These are phyloP conservation scores for Kurtzmaniella natalensis DNA, from an alignment of 1,139 yeast genomes.

Conservation along the genomic window DNA sequence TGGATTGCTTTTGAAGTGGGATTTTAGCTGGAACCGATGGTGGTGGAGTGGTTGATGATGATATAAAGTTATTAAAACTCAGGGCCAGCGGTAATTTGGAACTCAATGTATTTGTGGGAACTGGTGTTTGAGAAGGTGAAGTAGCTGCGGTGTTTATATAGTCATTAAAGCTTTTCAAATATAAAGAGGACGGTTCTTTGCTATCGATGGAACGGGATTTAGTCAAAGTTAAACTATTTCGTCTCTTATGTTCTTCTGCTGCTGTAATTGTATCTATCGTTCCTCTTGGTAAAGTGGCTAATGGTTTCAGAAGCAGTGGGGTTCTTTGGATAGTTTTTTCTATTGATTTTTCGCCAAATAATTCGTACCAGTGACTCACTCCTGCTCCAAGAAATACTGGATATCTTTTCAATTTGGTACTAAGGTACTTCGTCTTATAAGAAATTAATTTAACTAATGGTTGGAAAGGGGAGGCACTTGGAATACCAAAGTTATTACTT, in stretches of 20 bases:
- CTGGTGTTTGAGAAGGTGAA: constrained; percentile 3
- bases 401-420: constrained; percentile 28
- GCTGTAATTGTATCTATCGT: too few species aligned
- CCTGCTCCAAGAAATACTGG: constrained; percentile 42
- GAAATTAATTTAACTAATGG: constrained; percentile 52
- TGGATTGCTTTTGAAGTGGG: too few species aligned
- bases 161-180: constrained; percentile 36
- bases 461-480: constrained; percentile 41
- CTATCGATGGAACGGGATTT: too few species aligned
- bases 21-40: neutral
- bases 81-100: neutral
- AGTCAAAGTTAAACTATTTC: too few species aligned
- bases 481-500: constrained; percentile 19
- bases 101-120: neutral
- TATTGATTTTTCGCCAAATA: constrained; percentile 28
- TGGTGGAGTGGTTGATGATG: constrained; percentile 1
- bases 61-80: neutral
- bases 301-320: constrained; percentile 5
- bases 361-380: constrained; percentile 32
- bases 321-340: constrained; percentile 13
- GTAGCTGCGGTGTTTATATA: constrained; percentile 34
- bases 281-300: constrained; percentile 18
- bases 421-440: constrained; percentile 31
- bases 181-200: constrained; percentile 17
- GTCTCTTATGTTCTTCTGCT: too few species aligned